Percentiles rank a stretch among this genome's conserved stretches.
Evolutionary conservation across 2,329 filamentous ascomycete genomes (phyloP).

Genomic region (Scytalidium sp.): DNA sequence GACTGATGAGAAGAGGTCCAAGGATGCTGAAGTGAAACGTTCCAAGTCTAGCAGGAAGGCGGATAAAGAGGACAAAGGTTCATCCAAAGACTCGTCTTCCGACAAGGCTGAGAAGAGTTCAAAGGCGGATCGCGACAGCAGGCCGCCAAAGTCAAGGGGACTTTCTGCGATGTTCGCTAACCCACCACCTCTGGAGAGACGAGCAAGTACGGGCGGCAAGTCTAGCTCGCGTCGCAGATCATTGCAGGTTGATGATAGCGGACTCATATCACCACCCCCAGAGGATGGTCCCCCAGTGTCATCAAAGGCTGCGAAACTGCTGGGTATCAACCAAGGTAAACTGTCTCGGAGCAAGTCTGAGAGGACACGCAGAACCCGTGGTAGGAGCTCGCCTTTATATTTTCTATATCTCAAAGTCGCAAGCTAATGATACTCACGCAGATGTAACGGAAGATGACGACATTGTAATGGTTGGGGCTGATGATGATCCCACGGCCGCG

Average conservation of each 20-base stretch:
- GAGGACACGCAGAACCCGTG: slow-evolving; percentile 43
- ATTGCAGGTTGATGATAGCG: slow-evolving; percentile 58
- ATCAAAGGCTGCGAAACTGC: slow-evolving; percentile 74
- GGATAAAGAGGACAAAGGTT: slow-evolving; percentile 61
- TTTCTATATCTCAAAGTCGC: not conserved
- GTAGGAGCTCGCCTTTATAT: slow-evolving; percentile 21
- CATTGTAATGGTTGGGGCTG: slow-evolving; percentile 42
- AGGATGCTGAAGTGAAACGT: slow-evolving; percentile 46
- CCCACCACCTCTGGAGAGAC: slow-evolving; percentile 63
- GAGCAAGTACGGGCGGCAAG: slow-evolving; percentile 51
- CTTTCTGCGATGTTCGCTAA: slow-evolving; percentile 65
- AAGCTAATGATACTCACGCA: slow-evolving; percentile 11
- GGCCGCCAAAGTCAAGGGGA: slow-evolving; percentile 38
- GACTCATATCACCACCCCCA: slow-evolving; percentile 69
- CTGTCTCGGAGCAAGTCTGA: slow-evolving; percentile 45
- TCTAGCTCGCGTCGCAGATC: slow-evolving; percentile 66
- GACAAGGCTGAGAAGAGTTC: slow-evolving; percentile 57
- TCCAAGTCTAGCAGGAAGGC: slow-evolving; percentile 55
- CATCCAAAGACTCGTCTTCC: slow-evolving; percentile 69
- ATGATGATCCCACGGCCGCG: slow-evolving; percentile 39
- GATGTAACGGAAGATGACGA: slow-evolving; percentile 44
- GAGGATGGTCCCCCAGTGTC: slow-evolving; percentile 62
- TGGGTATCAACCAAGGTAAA: slow-evolving; percentile 55
- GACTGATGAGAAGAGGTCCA: slow-evolving; percentile 35
- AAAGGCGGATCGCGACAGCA: not conserved